Evolutionary conservation across 352 stramenopile genomes (phyloP).

Genomic region (Hyaloperonospora arabidopsidis): DNA sequence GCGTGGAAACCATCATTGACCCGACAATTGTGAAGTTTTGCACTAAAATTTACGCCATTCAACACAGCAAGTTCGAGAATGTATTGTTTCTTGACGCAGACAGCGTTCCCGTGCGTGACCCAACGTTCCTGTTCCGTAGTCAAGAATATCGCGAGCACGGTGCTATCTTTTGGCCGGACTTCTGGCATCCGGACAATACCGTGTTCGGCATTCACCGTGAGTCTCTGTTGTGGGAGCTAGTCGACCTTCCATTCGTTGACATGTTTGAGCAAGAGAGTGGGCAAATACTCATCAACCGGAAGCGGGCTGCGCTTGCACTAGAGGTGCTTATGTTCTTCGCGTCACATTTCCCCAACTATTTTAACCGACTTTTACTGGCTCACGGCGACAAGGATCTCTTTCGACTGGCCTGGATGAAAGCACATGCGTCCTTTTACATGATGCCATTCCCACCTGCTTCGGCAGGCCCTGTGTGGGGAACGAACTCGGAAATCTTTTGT

Average conservation of each 20-base stretch:
- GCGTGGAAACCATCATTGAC: slow-evolving; percentile 24
- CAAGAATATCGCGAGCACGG: not conserved
- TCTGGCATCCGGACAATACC: not conserved
- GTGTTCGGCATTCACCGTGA: not conserved
- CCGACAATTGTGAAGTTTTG: slow-evolving; percentile 12
- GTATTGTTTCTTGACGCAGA: not conserved
- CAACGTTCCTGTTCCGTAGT: not conserved
- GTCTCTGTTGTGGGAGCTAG: not conserved
- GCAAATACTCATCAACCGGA: not conserved
- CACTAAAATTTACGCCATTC: not conserved
- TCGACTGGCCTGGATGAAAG: slow-evolving; percentile 71
- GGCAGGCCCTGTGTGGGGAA: slow-evolving; percentile 28
- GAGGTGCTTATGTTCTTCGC: slow-evolving; percentile 58
- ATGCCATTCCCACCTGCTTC: slow-evolving; percentile 41
- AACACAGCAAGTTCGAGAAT: not conserved
- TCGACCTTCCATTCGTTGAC: not conserved
- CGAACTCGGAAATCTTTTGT: slow-evolving; percentile 43
- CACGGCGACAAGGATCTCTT: slow-evolving; percentile 80
- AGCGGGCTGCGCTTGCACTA: not conserved
- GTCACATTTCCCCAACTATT: slow-evolving; percentile 50
- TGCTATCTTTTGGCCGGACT: slow-evolving; percentile 33
- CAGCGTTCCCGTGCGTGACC: not conserved
- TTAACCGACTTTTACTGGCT: slow-evolving; percentile 50
- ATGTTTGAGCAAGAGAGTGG: slow-evolving; percentile 4
- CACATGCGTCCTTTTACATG: slow-evolving; percentile 51